phyloP scores from a whole-genome alignment of 768 basidiomycete species.

The Suillus sp. region DNA sequence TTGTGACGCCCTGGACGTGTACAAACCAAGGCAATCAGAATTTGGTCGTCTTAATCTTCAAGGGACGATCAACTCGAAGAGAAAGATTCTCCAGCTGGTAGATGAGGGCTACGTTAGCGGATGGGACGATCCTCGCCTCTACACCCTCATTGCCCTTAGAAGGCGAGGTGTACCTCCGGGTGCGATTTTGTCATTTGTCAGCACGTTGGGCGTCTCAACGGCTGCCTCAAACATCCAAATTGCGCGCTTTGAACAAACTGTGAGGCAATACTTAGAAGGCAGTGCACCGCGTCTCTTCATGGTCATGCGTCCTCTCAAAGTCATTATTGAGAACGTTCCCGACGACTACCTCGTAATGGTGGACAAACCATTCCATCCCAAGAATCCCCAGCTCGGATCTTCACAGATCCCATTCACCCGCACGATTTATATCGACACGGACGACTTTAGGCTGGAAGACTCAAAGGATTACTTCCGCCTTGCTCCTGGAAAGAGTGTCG shows the following conservation, averaged over 20 bases:
- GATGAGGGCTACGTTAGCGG: constrained; percentile 80
- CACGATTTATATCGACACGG: constrained; percentile 87
- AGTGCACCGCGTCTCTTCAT: constrained; percentile 87
- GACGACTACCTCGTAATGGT: constrained; percentile 83
- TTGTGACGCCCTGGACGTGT: constrained; percentile 95
- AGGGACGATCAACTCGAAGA: constrained; percentile 96
- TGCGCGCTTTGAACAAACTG: constrained; percentile 84
- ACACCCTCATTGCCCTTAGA: constrained; percentile 94
- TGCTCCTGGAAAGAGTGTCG: constrained; percentile 96
- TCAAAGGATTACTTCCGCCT: constrained; percentile 97
- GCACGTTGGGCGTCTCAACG: constrained; percentile 91
- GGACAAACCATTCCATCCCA: constrained; percentile 93
- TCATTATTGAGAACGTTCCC: constrained; percentile 88
- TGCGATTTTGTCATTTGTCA: constrained; percentile 91
- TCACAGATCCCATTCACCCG: constrained; percentile 84
- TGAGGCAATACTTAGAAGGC: constrained; percentile 88
- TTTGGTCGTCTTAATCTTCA: constrained; percentile 92
- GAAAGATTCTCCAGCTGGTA: constrained; percentile 90
- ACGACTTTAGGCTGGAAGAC: constrained; percentile 91
- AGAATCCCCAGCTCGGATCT: constrained; percentile 84
- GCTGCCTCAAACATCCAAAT: constrained; percentile 82
- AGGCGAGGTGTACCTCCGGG: constrained; percentile 96
- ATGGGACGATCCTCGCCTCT: constrained; percentile 98
- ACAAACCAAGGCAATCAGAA: constrained; percentile 96
- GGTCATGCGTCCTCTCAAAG: constrained; percentile 88